Evolutionary conservation across 1,284 basidiomycete species (phyloP).

Genomic region (Apiotrichum sp.): DNA sequence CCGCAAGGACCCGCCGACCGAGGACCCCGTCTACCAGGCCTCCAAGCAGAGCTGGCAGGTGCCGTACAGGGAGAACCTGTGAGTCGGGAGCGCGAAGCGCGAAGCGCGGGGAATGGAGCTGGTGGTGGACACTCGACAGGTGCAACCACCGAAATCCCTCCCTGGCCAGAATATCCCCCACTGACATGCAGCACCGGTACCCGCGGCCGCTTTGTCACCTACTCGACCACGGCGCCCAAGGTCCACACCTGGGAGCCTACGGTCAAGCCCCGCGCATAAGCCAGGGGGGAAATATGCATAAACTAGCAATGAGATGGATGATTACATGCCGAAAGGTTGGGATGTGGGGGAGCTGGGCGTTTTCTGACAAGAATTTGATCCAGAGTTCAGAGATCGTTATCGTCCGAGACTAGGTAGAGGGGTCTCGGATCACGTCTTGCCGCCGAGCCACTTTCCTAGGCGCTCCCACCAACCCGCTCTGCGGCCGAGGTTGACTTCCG

Average conservation of each 20-base stretch:
- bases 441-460: conserved; percentile 13
- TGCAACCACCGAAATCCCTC: too few relatives aligned
- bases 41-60: conserved; percentile 69
- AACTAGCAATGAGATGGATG: background rate
- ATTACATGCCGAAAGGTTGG: too few relatives aligned
- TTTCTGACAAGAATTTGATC: too few relatives aligned
- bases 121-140: too few relatives aligned
- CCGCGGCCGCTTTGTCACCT: conserved; percentile 75
- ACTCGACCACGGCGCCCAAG: conserved; percentile 79
- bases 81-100: conserved; percentile 39
- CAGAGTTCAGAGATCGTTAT: too few relatives aligned
- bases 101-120: too few relatives aligned
- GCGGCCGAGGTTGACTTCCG: background rate
- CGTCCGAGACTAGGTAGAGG: too few relatives aligned
- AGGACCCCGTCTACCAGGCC: conserved; percentile 65
- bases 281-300: conserved; percentile 3
- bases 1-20: conserved; percentile 67
- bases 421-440: conserved; percentile 7
- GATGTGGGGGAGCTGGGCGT: too few relatives aligned
- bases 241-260: conserved; percentile 76
- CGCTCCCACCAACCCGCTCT: conserved; percentile 8
- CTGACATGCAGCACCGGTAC: conserved; percentile 61
- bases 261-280: conserved; percentile 51
- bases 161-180: background rate
- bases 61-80: conserved; percentile 50